Base-by-base conservation (phyloP, 306 rosid genomes). In the Amphicarpaea edgeworthii region DNA sequence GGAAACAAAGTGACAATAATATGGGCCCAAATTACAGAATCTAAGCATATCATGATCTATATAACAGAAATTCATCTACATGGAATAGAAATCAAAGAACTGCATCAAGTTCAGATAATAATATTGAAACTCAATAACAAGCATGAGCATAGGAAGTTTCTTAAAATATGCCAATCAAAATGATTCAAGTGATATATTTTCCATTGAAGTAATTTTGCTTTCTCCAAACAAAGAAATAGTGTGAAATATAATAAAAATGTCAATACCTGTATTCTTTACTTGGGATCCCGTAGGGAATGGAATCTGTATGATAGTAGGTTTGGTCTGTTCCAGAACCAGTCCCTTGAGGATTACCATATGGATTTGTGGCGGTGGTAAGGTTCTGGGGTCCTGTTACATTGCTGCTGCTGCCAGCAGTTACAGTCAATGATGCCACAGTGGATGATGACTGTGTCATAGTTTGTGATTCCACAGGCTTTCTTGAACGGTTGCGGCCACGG, bases 381-480 rank as follows among this genome's bases (percentile, higher is more conserved):
- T 63, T 84, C 76, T 86, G 96, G 85, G 82, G 85, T 67, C 73
- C 87, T 67, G 85, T 64, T 26, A 81, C 86, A 32, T 83, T 73
- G 69, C 73, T 75, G 83, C 77, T 63, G 51, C 51, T 15, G 8
- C 51, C 17, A 69, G 77, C 80, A 40, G 85, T 74, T 70, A 53
- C 93, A 66, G 82, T 88, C 83, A 83, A 70, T 51, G 96, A 86
- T 74, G 92, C 69, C 81, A 79, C 88, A 63, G 86, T 57, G 42
- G 91, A 82, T n/a, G 93, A 76, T 42, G 93, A 80, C 73, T 84
- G 87, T 51, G 90, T 73, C 73, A 78, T 81, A 9, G 87, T 85
- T 84, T 84, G 93, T 71, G 96, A 88, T 91, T 91, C 96, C 96
- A 91, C 96, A 87, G 93, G 96, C 96, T 91, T 91, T 91, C 96